Conservation (phyloP, 129 eudicot species). For the Logfia minima region DNA sequence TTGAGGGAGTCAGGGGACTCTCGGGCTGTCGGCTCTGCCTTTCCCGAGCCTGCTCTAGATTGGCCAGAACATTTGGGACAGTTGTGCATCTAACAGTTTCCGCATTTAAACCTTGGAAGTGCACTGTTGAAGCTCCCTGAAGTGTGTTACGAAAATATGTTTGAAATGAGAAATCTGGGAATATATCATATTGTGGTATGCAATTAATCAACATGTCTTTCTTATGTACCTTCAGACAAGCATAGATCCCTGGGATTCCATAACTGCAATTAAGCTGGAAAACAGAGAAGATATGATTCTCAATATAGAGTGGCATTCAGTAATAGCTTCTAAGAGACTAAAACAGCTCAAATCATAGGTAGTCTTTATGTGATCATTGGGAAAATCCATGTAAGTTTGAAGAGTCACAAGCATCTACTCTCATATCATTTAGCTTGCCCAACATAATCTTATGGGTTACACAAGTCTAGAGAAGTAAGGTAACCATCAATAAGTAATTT, state of each 20-base stretch:
- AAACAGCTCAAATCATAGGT: background rate
- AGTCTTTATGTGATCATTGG: slow-evolving; percentile 1
- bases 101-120: slow-evolving; percentile 69
- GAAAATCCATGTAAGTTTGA: slow-evolving; percentile 2
- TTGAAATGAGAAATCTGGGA: background rate
- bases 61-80: slow-evolving; percentile 66
- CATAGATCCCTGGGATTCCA: slow-evolving; percentile 73
- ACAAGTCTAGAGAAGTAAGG: slow-evolving; percentile 8
- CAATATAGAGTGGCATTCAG: slow-evolving; percentile 7
- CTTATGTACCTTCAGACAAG: slow-evolving; percentile 62
- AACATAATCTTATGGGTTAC: background rate
- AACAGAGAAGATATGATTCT: slow-evolving; percentile 2
- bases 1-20: slow-evolving; percentile 66
- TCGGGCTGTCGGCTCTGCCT: slow-evolving; percentile 65
- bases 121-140: slow-evolving; percentile 76
- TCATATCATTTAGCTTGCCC: slow-evolving; percentile 1
- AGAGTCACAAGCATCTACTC: background rate
- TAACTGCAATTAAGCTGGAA: slow-evolving; percentile 63
- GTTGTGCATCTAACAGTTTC: slow-evolving; percentile 72
- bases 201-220: background rate
- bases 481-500: background rate
- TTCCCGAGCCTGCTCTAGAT: slow-evolving; percentile 73
- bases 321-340: background rate
- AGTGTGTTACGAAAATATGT: slow-evolving; percentile 7
- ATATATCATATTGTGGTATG: background rate